Evolutionary conservation across 768 basidiomycete species (phyloP).

Genomic region (Amanita polypyramis): DNA sequence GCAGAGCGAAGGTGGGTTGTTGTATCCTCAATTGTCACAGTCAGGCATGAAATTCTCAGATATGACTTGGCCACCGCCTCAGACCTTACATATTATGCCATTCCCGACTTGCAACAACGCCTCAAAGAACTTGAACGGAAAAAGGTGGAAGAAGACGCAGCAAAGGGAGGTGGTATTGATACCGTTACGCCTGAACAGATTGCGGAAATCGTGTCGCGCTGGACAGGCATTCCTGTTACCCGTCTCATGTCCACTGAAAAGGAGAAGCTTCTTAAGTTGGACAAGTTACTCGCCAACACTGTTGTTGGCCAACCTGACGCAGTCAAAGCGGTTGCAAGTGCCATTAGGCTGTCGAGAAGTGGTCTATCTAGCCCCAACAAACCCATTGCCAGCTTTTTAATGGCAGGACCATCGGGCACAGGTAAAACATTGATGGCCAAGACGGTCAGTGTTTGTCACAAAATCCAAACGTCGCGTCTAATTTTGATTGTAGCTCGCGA

Average conservation of each 20-base stretch:
- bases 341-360: slow-evolving; percentile 84
- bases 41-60: slow-evolving; percentile 23
- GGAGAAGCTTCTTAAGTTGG: slow-evolving; percentile 82
- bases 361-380: slow-evolving; percentile 84
- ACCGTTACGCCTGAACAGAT: slow-evolving; percentile 83
- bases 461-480: neutral
- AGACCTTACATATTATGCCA: slow-evolving; percentile 84
- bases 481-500: slow-evolving; percentile 53
- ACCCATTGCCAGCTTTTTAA: slow-evolving; percentile 88
- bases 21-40: neutral
- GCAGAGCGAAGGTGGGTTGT: slow-evolving; percentile 70
- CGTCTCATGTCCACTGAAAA: slow-evolving; percentile 81
- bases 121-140: slow-evolving; percentile 64
- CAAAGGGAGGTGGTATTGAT: slow-evolving; percentile 45
- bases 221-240: slow-evolving; percentile 90
- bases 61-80: slow-evolving; percentile 70
- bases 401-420: slow-evolving; percentile 87
- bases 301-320: slow-evolving; percentile 91
- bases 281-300: slow-evolving; percentile 63
- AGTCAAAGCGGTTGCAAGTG: slow-evolving; percentile 87
- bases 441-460: slow-evolving; percentile 43
- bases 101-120: slow-evolving; percentile 75
- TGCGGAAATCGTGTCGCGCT: slow-evolving; percentile 86
- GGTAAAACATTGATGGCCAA: slow-evolving; percentile 88
- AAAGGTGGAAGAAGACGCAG: slow-evolving; percentile 62